Evolutionary conservation across 2,329 filamentous ascomycete genomes (phyloP), one percentile per base, ranked within the genome.

Genomic region (Stemphylium beticola): DNA sequence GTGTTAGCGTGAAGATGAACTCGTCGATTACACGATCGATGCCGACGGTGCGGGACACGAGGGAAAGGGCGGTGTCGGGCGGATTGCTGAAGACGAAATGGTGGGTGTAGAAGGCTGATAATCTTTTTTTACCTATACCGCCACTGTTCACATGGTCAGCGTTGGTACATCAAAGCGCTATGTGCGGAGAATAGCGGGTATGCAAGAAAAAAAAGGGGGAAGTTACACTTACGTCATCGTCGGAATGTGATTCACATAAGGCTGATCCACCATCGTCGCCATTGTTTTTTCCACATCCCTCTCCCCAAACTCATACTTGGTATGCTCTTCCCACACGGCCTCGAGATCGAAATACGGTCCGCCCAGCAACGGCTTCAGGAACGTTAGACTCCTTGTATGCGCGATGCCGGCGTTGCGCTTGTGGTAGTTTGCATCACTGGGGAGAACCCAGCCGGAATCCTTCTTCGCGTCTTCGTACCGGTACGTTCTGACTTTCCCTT

Each of bases 261-360:
- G 90, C 70, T 91, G 85, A 42, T 87, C 81, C 1, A 92, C 88
- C 89, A 93, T 92, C 0, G 89, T 92, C n/a, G 80, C 81, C 89
- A 93, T 92, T 0, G 89, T 93, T 60, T 85, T 83, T 57, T 85
- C 85, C 0, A 91, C 88, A 2, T 84, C 85, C 10, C 88, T 82
- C 50, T 87, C 84, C 1, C 74, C 84, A 69, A 93, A 93, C 68
- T 92, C 88, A 62, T 83, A 88, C 38, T 82, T 81, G 0, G 87
- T 89, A 69, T 93, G 89, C 72, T 92, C 88, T 7, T 92, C 88
- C 90, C 90, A 93, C 43, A 92, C 87, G 1, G 82, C 81, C 68
- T 93, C 90, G 8, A 93, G 82, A 61, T 92, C 87, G 65, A 92
- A 91, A 57, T 81, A 83, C 0, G 89, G 89, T 0, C 89, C 90